Evolutionary conservation across 192 early-diverging fungal genomes (phyloP), one percentile per base, ranked within the genome.

Genomic region (Backusella parvicylindrica): DNA sequence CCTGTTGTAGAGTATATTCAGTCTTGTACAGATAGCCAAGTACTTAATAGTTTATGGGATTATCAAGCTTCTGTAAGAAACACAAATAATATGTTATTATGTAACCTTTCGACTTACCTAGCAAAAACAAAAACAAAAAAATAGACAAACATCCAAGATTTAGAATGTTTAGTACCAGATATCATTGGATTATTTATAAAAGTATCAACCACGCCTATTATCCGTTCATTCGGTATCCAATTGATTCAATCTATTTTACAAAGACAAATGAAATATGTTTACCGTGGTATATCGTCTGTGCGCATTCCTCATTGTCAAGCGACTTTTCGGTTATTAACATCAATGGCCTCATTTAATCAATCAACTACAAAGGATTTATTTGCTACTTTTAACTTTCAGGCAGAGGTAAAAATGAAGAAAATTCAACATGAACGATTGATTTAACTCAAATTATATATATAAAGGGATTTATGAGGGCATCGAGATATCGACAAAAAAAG

Each of bases 381-480:
- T 37, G 85, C 91, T 41, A 81, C 80, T 6, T 95, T 95, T 81
- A 91, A 94, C 69, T 95, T 94, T 73, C 81, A 87, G 6, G 47
- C 93, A 64, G 93, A 93, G 78, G 86, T 83, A 71, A 28, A 47
- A 16, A 47, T 6, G 6, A 43, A 43, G 15, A 16, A 13, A 3
- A 41, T n/a, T 18, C 18, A 15, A 3, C 5, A 18, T 41, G 12
- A 41, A 15, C 11, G 11, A 18, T n/a, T 47, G 18, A 6, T 6
- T n/a, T 47, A 47, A 47, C 43, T 47, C 43, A 1, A n/a, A n/a
- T n/a, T 47, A 18, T 47, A 53, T 33, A 28, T 50, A 72, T 53
- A 47, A 21, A 82, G 73, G 74, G 77, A 38, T 82, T 78, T 67
- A 66, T 53, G 12, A 74, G 73, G 43, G 68, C 77, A 30, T 77